Evolutionary conservation across 306 rosid species (phyloP), one percentile per base, ranked within the genome.

Genomic region (Castanopsis chinensis): DNA sequence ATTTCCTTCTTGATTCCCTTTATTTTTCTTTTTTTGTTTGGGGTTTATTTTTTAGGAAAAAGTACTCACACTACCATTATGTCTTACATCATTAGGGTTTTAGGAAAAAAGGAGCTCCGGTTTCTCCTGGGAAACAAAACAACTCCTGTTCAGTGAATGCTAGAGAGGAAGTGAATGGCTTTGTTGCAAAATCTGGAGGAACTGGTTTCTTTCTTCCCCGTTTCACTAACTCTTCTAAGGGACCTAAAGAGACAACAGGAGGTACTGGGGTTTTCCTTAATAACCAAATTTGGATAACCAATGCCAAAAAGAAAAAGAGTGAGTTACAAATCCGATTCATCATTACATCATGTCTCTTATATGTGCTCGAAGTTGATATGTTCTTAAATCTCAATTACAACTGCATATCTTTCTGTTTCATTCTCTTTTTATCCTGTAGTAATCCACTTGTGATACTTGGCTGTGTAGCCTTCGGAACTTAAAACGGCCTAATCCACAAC

Each of bases 161-260:
- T 19, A 35, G 14, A 32, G 15, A 33, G 25, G 71, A 67, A 67
- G 51, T 6, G 71, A 67, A 18, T 33, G 23, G 6, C 3, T 33
- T 32, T 33, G 27, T 8, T 13, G 56, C 33, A 37, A 71, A 56
- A 12, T 28, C 12, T 71, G 37, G 10, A 27, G 82, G 82, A 27
- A 79, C 82, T 70, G 77, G 82, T 37, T 57, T 79, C 21, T 79
- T 58, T 60, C 25, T 79, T 13, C 82, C 82, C 54, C 72, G 56
- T 35, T n/a, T 70, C 63, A n/a, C 49, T 15, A 18, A 67, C 10
- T 10, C 20, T 67, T 19, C 49, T 19, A 19, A 19, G 51, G 51
- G 8, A 65, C 12, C 49, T 32, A 19, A 32, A 17, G 14, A 65
- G 55, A 21, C 25, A 7, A 21, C 12, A 60, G 45, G 58, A 43